A percentile compares a stretch with the other conserved stretches of the same genome.
These are phyloP conservation scores for Chaetomiaceae sp. DNA, from an alignment of 2,329 filamentous ascomycete genomes.

Conservation along the genomic window DNA sequence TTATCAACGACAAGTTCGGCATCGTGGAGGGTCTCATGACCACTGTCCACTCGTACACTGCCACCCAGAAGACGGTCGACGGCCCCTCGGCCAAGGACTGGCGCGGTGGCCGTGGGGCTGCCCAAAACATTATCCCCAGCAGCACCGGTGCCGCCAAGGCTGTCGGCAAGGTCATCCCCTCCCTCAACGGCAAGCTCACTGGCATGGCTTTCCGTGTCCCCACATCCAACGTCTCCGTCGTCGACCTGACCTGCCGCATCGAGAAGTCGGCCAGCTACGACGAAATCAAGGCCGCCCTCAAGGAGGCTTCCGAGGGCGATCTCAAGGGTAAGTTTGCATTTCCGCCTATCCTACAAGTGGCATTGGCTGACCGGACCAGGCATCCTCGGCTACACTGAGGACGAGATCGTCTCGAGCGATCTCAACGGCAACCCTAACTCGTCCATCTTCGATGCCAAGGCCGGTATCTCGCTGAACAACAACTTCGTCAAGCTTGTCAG, in stretches of 20 bases:
- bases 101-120: conserved; percentile 97
- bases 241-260: conserved; percentile 90
- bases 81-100: conserved; percentile 98
- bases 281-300: conserved; percentile 88
- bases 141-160: conserved; percentile 99
- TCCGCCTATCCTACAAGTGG: background rate
- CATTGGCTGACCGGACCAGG: conserved; percentile 44
- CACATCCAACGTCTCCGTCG: conserved; percentile 97
- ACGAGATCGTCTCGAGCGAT: conserved; percentile 92
- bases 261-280: conserved; percentile 88
- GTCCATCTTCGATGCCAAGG: conserved; percentile 99
- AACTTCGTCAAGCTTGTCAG: conserved; percentile 98
- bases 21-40: conserved; percentile 99
- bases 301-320: conserved; percentile 75
- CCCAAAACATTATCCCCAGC: conserved; percentile 99
- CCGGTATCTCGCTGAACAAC: conserved; percentile 95
- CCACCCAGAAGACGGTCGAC: conserved; percentile 99
- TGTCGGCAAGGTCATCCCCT: conserved; percentile 98
- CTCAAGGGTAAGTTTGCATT: conserved; percentile 68
- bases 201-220: conserved; percentile 99
- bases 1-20: conserved; percentile 96
- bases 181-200: conserved; percentile 98
- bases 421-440: conserved; percentile 88
- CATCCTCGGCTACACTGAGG: conserved; percentile 92
- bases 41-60: conserved; percentile 99